Percentiles rank a stretch among this genome's conserved stretches.
Evolutionary conservation across 73 alveolate species (phyloP).

Genomic region (Strombidium stylifer): DNA sequence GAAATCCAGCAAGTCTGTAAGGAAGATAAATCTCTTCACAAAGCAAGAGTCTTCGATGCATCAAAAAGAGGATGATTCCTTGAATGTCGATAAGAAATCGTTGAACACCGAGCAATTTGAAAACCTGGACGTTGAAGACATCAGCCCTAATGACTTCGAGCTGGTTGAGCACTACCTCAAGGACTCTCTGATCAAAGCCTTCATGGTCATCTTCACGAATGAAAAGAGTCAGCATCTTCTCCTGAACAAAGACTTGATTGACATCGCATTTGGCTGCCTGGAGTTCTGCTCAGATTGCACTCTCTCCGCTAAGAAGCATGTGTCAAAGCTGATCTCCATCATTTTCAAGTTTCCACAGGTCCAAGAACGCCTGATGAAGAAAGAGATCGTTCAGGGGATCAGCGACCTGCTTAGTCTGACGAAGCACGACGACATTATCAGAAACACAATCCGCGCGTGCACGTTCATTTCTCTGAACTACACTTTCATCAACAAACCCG

Average conservation of each 20-base stretch:
- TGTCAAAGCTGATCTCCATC: constrained; percentile 44
- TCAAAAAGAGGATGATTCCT: too few species aligned
- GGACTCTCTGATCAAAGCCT: constrained; percentile 48
- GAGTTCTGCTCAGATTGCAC: constrained; percentile 37
- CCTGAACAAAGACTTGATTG: constrained; percentile 39
- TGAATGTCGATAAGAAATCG: background rate
- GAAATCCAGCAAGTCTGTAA: too few species aligned
- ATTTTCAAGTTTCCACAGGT: constrained; percentile 48
- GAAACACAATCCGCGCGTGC: constrained; percentile 44
- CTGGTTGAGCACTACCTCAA: constrained; percentile 21
- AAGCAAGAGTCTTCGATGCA: too few species aligned
- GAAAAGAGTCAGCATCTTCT: constrained; percentile 57
- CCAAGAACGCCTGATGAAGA: constrained; percentile 22
- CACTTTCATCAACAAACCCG: constrained; percentile 31
- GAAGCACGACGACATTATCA: constrained; percentile 21
- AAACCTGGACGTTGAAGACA: background rate
- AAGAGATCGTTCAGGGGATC: constrained; percentile 47
- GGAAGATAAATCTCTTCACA: too few species aligned
- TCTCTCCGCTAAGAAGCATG: constrained; percentile 30
- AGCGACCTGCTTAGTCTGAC: constrained; percentile 23
- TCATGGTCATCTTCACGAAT: constrained; percentile 59
- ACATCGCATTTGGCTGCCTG: constrained; percentile 51
- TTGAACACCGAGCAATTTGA: background rate
- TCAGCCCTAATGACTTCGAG: background rate
- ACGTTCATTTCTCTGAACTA: constrained; percentile 46